A percentile compares a stretch with the other conserved stretches of the same genome.
These are phyloP conservation scores for Cutaneotrichosporon cutaneum DNA, from an alignment of 1,284 basidiomycete species.

Conservation along the genomic window DNA sequence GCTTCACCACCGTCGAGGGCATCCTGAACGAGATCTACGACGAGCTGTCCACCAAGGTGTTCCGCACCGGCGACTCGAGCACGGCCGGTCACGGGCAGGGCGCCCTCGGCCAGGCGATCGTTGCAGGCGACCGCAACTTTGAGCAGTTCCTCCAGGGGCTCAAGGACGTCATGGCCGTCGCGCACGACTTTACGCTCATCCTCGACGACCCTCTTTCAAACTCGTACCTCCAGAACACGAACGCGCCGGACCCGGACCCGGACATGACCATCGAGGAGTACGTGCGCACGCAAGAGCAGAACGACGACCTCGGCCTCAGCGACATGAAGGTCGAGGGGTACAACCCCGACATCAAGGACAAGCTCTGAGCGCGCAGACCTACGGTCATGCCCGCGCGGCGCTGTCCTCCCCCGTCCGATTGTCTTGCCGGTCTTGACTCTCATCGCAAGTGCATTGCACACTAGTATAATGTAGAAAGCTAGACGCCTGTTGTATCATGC, in stretches of 20 bases:
- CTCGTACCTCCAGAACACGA: slow-evolving; percentile 93
- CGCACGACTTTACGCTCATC: slow-evolving; percentile 82
- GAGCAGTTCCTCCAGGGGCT: slow-evolving; percentile 74
- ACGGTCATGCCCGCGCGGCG: background rate
- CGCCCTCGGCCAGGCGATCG: slow-evolving; percentile 37
- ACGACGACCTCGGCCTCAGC: slow-evolving; percentile 93
- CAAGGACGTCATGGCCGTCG: slow-evolving; percentile 74
- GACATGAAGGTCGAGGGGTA: slow-evolving; percentile 94
- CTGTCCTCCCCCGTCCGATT: background rate
- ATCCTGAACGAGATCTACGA: slow-evolving; percentile 93
- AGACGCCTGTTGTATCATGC: slow-evolving; percentile 8
- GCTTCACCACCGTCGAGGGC: slow-evolving; percentile 97
- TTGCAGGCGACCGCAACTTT: slow-evolving; percentile 62
- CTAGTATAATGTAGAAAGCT: slow-evolving; percentile 8
- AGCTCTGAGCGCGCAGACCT: slow-evolving; percentile 5
- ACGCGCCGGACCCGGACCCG: slow-evolving; percentile 87
- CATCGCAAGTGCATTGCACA: slow-evolving; percentile 4
- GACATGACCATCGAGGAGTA: slow-evolving; percentile 84
- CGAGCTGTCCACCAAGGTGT: slow-evolving; percentile 88
- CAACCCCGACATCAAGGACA: slow-evolving; percentile 52
- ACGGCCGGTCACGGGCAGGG: slow-evolving; percentile 41
- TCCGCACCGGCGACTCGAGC: slow-evolving; percentile 58
- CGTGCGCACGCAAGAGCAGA: slow-evolving; percentile 82
- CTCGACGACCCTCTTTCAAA: slow-evolving; percentile 95
- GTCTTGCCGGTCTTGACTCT: background rate